Evolutionary conservation across 768 basidiomycete genomes (phyloP).

Genomic region (Rhodotorula paludigena): DNA sequence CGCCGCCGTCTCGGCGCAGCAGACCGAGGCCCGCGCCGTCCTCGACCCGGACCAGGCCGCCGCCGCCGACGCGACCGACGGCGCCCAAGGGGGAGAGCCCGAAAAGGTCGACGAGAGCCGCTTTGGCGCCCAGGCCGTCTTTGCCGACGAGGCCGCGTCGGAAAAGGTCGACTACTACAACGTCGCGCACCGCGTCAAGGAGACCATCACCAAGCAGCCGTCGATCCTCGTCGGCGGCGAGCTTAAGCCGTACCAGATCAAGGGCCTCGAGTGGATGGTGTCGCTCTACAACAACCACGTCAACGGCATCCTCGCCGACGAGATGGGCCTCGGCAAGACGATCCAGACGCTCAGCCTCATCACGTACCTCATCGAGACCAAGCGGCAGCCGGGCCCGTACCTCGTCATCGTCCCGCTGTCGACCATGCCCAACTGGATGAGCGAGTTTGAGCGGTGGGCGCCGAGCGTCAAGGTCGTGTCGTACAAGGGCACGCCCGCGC

Average conservation of each 20-base stretch:
- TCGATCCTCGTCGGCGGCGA: slow-evolving; percentile 74
- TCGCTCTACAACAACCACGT: slow-evolving; percentile 44
- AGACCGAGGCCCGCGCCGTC: slow-evolving; percentile 64
- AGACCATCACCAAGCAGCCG: slow-evolving; percentile 76
- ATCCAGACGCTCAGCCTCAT: slow-evolving; percentile 93
- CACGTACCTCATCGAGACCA: slow-evolving; percentile 71
- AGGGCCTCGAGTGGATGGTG: slow-evolving; percentile 45
- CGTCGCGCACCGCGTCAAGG: slow-evolving; percentile 84
- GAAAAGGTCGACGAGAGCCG: slow-evolving; percentile 77
- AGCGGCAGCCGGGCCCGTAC: slow-evolving; percentile 67
- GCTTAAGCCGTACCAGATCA: slow-evolving; percentile 74
- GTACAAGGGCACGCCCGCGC: slow-evolving; percentile 82
- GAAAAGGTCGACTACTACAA: slow-evolving; percentile 88
- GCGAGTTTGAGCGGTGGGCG: slow-evolving; percentile 51
- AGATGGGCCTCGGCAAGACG: slow-evolving; percentile 58
- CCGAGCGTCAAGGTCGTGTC: slow-evolving; percentile 64
- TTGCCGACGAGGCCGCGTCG: slow-evolving; percentile 57
- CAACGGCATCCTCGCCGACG: slow-evolving; percentile 46
- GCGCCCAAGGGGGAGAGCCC: slow-evolving; percentile 11
- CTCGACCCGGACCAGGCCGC: slow-evolving; percentile 24
- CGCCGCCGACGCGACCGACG: slow-evolving; percentile 22
- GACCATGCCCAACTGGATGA: slow-evolving; percentile 56
- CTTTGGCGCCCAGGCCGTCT: slow-evolving; percentile 65
- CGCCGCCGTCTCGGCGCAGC: slow-evolving; percentile 86
- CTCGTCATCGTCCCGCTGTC: slow-evolving; percentile 90